Evolutionary conservation across 2,329 filamentous ascomycete genomes (phyloP).

Genomic region (Cladosporium sp.): DNA sequence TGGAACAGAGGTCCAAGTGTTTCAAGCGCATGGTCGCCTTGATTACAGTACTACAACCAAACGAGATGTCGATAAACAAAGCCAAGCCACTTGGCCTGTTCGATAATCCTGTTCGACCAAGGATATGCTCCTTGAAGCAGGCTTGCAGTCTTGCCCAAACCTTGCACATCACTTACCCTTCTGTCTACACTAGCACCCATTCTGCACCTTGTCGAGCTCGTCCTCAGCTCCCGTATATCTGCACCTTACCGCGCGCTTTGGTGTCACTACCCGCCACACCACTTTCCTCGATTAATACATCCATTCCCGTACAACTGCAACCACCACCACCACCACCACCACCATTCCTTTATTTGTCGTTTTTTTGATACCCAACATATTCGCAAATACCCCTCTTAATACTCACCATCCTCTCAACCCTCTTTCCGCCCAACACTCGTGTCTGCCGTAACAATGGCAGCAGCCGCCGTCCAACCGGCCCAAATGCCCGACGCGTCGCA

Average conservation of each 20-base stretch:
- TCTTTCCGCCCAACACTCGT: too few species aligned
- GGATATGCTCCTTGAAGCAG: too few species aligned
- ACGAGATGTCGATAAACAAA: too few species aligned
- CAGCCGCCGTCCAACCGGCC: background rate
- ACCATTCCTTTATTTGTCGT: background rate
- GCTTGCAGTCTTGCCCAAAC: too few species aligned
- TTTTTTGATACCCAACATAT: background rate
- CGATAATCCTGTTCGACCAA: background rate
- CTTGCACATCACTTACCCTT: too few species aligned
- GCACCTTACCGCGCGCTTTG: background rate
- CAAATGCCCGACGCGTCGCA: background rate
- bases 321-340: background rate
- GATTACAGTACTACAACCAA: too few species aligned
- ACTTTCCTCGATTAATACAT: background rate
- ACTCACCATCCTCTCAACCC: background rate
- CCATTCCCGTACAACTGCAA: background rate
- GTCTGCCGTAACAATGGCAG: conserved; percentile 4
- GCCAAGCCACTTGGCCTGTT: too few species aligned
- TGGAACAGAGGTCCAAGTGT: too few species aligned
- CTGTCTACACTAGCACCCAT: too few species aligned
- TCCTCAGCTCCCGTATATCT: conserved; percentile 7
- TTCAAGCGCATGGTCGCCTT: too few species aligned
- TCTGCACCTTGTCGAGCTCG: background rate
- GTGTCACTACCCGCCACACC: background rate
- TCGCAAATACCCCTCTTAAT: background rate